Evolutionary conservation across 2,329 filamentous ascomycete species (phyloP).

Genomic region (Sphaerulina vaccinii): DNA sequence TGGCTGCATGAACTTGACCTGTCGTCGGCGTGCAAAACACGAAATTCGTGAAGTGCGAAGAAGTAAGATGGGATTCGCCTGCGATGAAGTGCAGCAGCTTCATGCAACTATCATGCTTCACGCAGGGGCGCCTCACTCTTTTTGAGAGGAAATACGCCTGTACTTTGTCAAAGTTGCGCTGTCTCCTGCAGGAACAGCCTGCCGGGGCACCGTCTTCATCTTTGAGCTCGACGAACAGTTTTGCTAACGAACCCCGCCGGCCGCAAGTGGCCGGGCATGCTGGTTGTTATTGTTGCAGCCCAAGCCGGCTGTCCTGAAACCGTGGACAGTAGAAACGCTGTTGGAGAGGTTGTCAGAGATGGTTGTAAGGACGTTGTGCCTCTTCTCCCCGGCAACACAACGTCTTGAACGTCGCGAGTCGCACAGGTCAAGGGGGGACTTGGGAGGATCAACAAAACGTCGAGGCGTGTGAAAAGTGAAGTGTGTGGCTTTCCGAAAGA

Average conservation of each 20-base stretch:
- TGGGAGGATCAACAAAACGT: too few relatives aligned
- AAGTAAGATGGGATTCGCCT: too few relatives aligned
- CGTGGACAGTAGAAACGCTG: too few relatives aligned
- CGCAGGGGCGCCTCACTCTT: background rate
- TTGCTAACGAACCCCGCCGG: background rate
- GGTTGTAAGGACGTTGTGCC: background rate
- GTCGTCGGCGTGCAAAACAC: background rate
- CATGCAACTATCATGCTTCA: background rate
- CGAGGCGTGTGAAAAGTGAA: too few relatives aligned
- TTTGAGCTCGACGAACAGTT: conserved; percentile 1
- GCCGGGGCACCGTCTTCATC: background rate
- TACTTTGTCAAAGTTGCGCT: too few relatives aligned
- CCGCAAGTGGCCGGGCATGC: background rate
- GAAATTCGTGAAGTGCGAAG: background rate
- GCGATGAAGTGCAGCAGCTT: conserved; percentile 4
- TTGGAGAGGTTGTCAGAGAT: background rate
- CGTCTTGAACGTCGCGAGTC: too few relatives aligned
- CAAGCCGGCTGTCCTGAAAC: too few relatives aligned
- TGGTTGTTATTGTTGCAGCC: conserved; percentile 1
- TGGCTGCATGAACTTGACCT: background rate
- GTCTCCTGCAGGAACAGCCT: background rate
- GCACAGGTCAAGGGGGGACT: too few relatives aligned
- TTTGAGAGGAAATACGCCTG: background rate
- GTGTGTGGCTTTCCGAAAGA: too few relatives aligned
- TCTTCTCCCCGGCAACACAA: background rate